Conservation (phyloP, 2,329 filamentous ascomycete species). For the Trichoderma aggressivum region DNA sequence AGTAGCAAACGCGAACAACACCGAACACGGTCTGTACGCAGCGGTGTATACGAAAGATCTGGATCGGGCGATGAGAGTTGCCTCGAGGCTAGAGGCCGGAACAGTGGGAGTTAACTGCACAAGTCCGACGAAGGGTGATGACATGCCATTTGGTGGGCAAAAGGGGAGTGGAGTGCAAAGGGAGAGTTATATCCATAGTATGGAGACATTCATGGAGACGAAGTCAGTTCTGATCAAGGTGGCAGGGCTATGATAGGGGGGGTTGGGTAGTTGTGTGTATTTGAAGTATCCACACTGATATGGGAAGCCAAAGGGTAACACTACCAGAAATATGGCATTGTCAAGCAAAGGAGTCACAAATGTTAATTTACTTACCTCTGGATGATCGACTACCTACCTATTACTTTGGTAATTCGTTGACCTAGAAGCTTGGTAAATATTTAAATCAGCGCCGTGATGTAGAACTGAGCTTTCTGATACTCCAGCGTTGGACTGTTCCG, state of each 20-base stretch:
- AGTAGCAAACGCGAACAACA: slow-evolving; percentile 36
- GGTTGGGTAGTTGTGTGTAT: not conserved
- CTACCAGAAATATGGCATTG: no score
- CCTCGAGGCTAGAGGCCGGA: slow-evolving; percentile 52
- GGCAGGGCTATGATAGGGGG: not conserved
- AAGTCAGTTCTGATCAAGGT: not conserved
- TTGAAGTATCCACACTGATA: not conserved
- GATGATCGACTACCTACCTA: not conserved
- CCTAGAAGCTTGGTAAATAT: not conserved
- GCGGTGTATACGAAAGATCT: slow-evolving; percentile 56
- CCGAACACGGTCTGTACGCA: slow-evolving; percentile 51
- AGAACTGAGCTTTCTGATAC: not conserved
- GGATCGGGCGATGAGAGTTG: slow-evolving; percentile 34
- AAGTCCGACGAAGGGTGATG: slow-evolving; percentile 24
- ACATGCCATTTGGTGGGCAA: slow-evolving; percentile 29
- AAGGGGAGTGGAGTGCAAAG: slow-evolving; percentile 9
- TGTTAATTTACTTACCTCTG: not conserved
- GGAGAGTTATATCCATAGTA: not conserved
- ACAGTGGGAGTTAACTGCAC: slow-evolving; percentile 40
- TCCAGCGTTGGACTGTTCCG: not conserved
- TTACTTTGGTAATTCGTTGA: not conserved
- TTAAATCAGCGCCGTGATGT: not conserved
- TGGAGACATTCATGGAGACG: not conserved
- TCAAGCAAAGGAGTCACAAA: no score
- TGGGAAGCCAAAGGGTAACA: not conserved